Conservation (phyloP, 164 flowering plant genomes). For the Vitis cinerea region DNA sequence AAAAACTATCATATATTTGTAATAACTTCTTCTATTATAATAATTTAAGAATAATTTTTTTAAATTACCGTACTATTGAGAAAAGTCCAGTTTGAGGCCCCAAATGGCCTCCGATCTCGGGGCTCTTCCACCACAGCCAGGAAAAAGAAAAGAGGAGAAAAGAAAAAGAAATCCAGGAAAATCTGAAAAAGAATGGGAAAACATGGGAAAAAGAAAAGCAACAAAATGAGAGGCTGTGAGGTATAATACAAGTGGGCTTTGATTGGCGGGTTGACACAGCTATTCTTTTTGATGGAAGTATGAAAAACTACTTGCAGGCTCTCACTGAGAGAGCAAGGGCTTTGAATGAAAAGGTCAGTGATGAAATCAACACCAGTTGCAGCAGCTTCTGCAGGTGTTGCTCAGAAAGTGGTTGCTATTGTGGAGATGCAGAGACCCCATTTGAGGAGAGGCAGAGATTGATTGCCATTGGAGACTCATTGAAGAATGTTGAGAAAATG, state of each 20-base stretch:
- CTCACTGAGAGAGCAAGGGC: constrained; percentile 26
- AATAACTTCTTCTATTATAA: too few species aligned
- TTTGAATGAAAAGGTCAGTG: constrained; percentile 15
- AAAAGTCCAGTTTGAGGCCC: neutral
- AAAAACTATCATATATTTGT: too few species aligned
- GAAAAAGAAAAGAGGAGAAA: neutral
- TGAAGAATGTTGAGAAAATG: constrained; percentile 16
- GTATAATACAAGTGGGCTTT: too few species aligned
- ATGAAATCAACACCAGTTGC: constrained; percentile 16
- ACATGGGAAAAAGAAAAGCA: too few species aligned
- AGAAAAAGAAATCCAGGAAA: constrained; percentile 1
- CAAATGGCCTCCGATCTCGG: neutral
- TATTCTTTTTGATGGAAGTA: too few species aligned
- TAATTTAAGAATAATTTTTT: too few species aligned
- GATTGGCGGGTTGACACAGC: too few species aligned
- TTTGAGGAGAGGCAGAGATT: constrained; percentile 18
- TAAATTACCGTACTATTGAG: too few species aligned
- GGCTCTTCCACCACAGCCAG: neutral
- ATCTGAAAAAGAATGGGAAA: neutral
- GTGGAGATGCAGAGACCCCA: constrained; percentile 18
- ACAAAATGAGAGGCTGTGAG: too few species aligned
- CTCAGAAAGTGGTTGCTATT: constrained; percentile 11
- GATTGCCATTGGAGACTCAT: constrained; percentile 26
- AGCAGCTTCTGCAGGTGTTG: constrained; percentile 15
- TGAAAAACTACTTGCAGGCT: neutral